A percentile compares a stretch with the other conserved stretches of the same genome.
phyloP scores from a whole-genome alignment of 2,329 filamentous ascomycete species.

The Epicoccum sorghinum region DNA sequence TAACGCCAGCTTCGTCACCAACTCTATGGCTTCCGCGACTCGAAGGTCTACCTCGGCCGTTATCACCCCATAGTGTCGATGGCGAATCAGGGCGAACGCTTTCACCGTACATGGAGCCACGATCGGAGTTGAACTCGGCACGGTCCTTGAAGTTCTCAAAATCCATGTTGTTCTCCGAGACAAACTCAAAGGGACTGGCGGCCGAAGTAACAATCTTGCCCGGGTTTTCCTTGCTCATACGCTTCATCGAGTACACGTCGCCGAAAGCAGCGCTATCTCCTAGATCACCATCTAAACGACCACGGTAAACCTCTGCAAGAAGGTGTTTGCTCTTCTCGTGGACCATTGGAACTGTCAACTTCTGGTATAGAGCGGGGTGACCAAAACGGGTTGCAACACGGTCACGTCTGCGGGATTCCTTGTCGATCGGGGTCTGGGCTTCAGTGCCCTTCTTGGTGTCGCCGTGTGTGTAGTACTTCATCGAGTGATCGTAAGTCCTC shows the following conservation, averaged over 20 bases:
- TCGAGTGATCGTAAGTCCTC: constrained; percentile 74
- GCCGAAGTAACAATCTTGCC: constrained; percentile 55
- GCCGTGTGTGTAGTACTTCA: constrained; percentile 78
- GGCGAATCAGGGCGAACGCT: constrained; percentile 68
- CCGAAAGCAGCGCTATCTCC: constrained; percentile 73
- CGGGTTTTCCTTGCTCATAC: constrained; percentile 69
- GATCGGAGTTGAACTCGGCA: constrained; percentile 84
- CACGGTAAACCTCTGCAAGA: constrained; percentile 83
- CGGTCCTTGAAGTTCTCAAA: constrained; percentile 92
- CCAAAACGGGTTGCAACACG: constrained; percentile 78
- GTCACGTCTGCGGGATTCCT: constrained; percentile 60
- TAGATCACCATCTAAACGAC: constrained; percentile 70
- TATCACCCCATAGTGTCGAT: constrained; percentile 29
- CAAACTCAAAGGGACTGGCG: constrained; percentile 78
- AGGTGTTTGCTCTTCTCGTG: constrained; percentile 87
- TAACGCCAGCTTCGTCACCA: constrained; percentile 43
- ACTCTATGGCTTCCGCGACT: constrained; percentile 40
- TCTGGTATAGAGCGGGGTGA: constrained; percentile 87
- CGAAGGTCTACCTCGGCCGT: constrained; percentile 29
- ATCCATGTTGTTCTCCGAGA: constrained; percentile 83
- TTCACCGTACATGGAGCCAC: constrained; percentile 66
- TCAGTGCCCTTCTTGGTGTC: constrained; percentile 60
- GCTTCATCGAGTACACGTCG: constrained; percentile 78
- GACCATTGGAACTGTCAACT: constrained; percentile 93
- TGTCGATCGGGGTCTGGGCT: constrained; percentile 48